phyloP scores from a whole-genome alignment of 2,329 filamentous ascomycete species.

The Aspergillus versicolor region DNA sequence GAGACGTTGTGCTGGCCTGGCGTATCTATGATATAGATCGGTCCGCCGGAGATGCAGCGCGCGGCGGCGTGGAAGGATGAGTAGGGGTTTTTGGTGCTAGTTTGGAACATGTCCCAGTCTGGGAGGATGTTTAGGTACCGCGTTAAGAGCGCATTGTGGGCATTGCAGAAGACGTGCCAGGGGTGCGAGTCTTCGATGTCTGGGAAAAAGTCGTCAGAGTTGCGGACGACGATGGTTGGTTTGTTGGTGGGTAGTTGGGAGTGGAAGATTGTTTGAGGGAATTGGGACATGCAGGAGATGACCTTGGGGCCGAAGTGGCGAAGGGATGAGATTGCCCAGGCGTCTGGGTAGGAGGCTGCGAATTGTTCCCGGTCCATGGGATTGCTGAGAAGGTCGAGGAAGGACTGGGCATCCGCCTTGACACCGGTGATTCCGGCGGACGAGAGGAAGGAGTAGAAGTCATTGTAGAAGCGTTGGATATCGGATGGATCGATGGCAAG shows the following conservation, averaged over 20 bases:
- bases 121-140: slow-evolving; percentile 83
- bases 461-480: slow-evolving; percentile 74
- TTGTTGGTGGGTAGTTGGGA: slow-evolving; percentile 76
- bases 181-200: slow-evolving; percentile 76
- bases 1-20: slow-evolving; percentile 76
- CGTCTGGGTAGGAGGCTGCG: slow-evolving; percentile 75
- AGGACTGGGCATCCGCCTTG: slow-evolving; percentile 92
- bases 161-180: slow-evolving; percentile 95
- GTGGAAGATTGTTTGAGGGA: slow-evolving; percentile 82
- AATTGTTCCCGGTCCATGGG: slow-evolving; percentile 70
- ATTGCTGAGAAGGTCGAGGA: slow-evolving; percentile 71
- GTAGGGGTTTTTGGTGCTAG: slow-evolving; percentile 58
- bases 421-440: slow-evolving; percentile 77
- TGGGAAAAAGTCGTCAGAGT: slow-evolving; percentile 89
- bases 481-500: slow-evolving; percentile 73
- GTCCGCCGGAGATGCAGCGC: slow-evolving; percentile 84
- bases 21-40: slow-evolving; percentile 89
- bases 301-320: slow-evolving; percentile 74
- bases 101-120: slow-evolving; percentile 78
- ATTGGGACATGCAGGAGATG: slow-evolving; percentile 94
- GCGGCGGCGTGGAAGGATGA: slow-evolving; percentile 86
- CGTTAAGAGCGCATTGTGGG: slow-evolving; percentile 80
- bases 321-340: slow-evolving; percentile 76
- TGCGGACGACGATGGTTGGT: slow-evolving; percentile 73
- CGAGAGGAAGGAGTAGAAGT: slow-evolving; percentile 83